phyloP scores from a whole-genome alignment of 352 stramenopile genomes.

The Phytophthora fragariaefolia region DNA sequence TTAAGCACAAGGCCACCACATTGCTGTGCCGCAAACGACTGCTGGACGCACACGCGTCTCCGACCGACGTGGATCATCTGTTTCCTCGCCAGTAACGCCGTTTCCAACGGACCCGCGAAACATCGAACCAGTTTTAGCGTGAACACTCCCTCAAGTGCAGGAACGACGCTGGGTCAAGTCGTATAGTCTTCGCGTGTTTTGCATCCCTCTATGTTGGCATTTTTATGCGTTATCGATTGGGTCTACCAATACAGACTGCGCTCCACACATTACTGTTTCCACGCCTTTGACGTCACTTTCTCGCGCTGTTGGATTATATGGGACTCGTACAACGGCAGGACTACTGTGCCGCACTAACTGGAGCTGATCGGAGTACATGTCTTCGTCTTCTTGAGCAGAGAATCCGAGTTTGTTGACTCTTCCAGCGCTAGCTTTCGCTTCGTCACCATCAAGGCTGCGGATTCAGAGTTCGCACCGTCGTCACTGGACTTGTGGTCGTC shows the following conservation, averaged over 20 bases:
- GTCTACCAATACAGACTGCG: conserved; percentile 40
- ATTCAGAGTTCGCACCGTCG: conserved; percentile 21
- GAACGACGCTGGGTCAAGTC: conserved; percentile 4
- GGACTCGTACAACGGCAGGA: conserved; percentile 22
- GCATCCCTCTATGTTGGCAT: conserved; percentile 46
- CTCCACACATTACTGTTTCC: conserved; percentile 25
- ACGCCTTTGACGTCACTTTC: conserved; percentile 26
- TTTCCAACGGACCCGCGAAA: neutral
- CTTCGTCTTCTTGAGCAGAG: conserved; percentile 78
- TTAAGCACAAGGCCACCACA: conserved; percentile 40
- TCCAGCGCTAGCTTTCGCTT: conserved; percentile 76
- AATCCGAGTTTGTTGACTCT: conserved; percentile 56
- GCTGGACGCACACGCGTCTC: conserved; percentile 36
- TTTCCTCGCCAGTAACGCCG: conserved; percentile 29
- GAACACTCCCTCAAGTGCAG: neutral
- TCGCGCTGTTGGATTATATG: conserved; percentile 35
- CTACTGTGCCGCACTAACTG: conserved; percentile 40
- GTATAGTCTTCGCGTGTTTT: conserved; percentile 16
- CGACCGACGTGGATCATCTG: conserved; percentile 30
- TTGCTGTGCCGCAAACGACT: conserved; percentile 42
- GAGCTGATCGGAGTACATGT: conserved; percentile 75
- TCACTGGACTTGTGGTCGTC: conserved; percentile 10
- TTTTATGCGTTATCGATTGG: conserved; percentile 45
- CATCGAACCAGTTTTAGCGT: neutral
- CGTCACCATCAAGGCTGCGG: conserved; percentile 33